Base-by-base conservation (phyloP, 176 grass and related monocot genomes). In the Typha latifolia region DNA sequence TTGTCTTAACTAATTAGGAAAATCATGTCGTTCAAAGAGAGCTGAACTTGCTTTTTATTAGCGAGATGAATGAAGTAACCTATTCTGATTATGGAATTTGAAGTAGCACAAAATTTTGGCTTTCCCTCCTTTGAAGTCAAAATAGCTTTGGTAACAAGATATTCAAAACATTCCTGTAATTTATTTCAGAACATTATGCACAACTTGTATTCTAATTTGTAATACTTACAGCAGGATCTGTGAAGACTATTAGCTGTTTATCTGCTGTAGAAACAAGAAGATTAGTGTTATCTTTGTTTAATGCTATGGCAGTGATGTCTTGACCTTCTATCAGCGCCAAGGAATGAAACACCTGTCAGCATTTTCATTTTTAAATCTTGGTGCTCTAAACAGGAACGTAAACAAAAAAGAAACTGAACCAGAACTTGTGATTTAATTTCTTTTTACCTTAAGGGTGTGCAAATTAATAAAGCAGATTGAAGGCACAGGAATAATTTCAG, bases 271-370 rank as follows among this genome's bases (percentile, higher is more conserved):
- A 99, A 70, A 93, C 71, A 75, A 99, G 72, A 78, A 99, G 94
- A 80, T 99, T 87, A 49, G 89, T 93, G 64, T 92, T 99, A 64
- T 99, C 94, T 78, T 83, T 87, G 83, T 90, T 93, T 63, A 99
- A 72, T 71, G 85, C 83, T 57, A 94, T 83, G 68, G 89, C 77
- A 67, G 81, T 83, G 49, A 93, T 69, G 70, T 99, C 86, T 74
- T 99, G 86, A 50, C 79, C 86, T 68, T 82, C 74, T 76, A 56
- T 82, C 62, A 99, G 65, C 67, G 81, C 72, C 69, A 87, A 77
- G 34, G 61, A 79, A 79, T 93, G 86, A 61, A 85, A 87, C 26
- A 99, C 76, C 94, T 99, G 72, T 26, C 53, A 66, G 13, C 18
- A 55, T 4, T 57, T 20, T 57, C 53, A 9, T 9, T 43, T 43